Evolutionary conservation across 495 filamentous ascomycete genomes (phyloP).

Genomic region (Opeltia flavorubescens): DNA sequence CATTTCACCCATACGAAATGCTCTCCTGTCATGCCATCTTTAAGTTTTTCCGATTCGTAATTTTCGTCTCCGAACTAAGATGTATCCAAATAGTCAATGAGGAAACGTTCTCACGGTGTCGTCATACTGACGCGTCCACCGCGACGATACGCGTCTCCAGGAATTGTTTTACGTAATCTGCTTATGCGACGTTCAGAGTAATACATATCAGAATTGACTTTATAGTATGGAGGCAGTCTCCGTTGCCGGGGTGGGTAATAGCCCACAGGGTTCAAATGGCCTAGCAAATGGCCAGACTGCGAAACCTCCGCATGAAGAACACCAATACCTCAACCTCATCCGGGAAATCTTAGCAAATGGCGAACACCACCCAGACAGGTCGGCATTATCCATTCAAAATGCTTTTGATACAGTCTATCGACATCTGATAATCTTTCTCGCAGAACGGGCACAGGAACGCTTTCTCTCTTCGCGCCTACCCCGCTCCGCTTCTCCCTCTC

Average conservation of each 20-base stretch:
- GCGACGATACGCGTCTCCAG: too few relatives aligned
- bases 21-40: too few relatives aligned
- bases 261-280: neutral
- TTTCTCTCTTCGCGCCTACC: slow-evolving; percentile 72
- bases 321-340: slow-evolving; percentile 67
- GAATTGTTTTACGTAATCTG: too few relatives aligned
- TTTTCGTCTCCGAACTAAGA: too few relatives aligned
- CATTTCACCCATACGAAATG: too few relatives aligned
- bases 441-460: slow-evolving; percentile 86
- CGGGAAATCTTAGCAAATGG: slow-evolving; percentile 59
- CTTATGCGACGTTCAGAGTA: neutral
- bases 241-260: neutral
- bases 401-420: neutral
- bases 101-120: too few relatives aligned
- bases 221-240: neutral
- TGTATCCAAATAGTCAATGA: too few relatives aligned
- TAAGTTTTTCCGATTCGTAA: too few relatives aligned
- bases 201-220: neutral
- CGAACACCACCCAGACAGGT: slow-evolving; percentile 71
- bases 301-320: slow-evolving; percentile 45
- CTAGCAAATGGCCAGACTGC: slow-evolving; percentile 2
- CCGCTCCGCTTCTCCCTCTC: slow-evolving; percentile 79
- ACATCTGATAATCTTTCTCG: neutral
- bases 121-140: too few relatives aligned
- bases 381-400: slow-evolving; percentile 7